These are phyloP conservation scores for Chrysanthemum makinoi DNA, from an alignment of 129 eudicot genomes.

Conservation along the genomic window DNA sequence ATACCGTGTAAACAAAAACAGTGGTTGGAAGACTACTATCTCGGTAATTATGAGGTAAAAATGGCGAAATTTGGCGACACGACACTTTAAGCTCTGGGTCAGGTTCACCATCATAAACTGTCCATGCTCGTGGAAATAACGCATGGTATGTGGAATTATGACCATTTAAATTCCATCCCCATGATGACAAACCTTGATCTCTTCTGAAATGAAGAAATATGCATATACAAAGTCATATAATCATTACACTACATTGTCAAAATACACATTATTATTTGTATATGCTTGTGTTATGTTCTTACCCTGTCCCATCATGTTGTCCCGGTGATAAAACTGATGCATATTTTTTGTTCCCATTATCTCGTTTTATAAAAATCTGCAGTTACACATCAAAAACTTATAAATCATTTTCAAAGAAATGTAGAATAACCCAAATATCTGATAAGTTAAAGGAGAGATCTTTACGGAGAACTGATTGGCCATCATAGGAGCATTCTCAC, in stretches of 20 bases:
- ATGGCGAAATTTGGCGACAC: slow-evolving; percentile 96
- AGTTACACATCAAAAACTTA: background rate
- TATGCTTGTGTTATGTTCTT: slow-evolving; percentile 30
- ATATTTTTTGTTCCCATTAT: slow-evolving; percentile 72
- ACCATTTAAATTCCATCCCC: slow-evolving; percentile 98
- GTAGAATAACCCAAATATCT: background rate
- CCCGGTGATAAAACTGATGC: slow-evolving; percentile 95
- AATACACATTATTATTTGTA: background rate
- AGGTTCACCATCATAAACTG: slow-evolving; percentile 96
- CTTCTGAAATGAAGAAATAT: slow-evolving; percentile 36
- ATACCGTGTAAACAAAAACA: slow-evolving; percentile 93
- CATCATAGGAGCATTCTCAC: slow-evolving; percentile 95
- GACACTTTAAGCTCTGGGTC: slow-evolving; percentile 94
- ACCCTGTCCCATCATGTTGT: slow-evolving; percentile 80
- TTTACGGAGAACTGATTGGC: slow-evolving; percentile 96
- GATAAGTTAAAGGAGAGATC: slow-evolving; percentile 28
- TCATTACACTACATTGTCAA: background rate
- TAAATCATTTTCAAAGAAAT: background rate
- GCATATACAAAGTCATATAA: slow-evolving; percentile 2
- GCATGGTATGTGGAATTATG: slow-evolving; percentile 97
- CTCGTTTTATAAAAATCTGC: slow-evolving; percentile 92
- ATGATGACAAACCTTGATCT: slow-evolving; percentile 89
- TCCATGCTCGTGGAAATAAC: slow-evolving; percentile 95
- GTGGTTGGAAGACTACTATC: slow-evolving; percentile 97
- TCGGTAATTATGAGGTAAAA: slow-evolving; percentile 88